A percentile compares a stretch with the other conserved stretches of the same genome.
Evolutionary conservation across 257 asterid genomes (phyloP).

Genomic region (Solanum stenotomum): DNA sequence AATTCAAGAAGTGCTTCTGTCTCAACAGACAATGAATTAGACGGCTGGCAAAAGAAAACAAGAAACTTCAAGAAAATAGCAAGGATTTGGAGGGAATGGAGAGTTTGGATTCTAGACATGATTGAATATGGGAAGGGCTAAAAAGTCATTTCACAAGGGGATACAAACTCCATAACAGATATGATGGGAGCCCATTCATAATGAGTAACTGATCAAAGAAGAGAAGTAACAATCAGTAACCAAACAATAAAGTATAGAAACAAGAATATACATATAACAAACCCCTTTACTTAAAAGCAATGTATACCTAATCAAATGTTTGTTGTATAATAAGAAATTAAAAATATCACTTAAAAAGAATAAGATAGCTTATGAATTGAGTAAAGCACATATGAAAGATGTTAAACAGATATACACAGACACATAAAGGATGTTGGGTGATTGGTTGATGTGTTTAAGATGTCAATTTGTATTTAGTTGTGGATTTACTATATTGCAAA

Average conservation of each 20-base stretch:
- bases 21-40: constrained; percentile 31
- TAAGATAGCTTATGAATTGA: background rate
- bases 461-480: constrained; percentile 13
- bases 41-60: constrained; percentile 13
- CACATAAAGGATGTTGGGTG: background rate
- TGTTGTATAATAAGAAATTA: background rate
- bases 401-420: background rate
- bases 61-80: constrained; percentile 25
- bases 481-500: constrained; percentile 7
- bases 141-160: constrained; percentile 22
- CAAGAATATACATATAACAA: background rate
- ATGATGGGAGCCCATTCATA: constrained; percentile 47
- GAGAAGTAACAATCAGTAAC: constrained; percentile 24
- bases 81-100: constrained; percentile 32
- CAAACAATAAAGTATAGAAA: background rate
- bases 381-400: background rate
- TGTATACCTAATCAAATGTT: background rate
- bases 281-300: background rate
- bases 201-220: constrained; percentile 21
- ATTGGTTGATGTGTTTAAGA: constrained; percentile 5
- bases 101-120: constrained; percentile 35
- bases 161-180: constrained; percentile 41
- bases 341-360: background rate
- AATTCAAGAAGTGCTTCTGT: constrained; percentile 56
- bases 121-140: constrained; percentile 19